Evolutionary conservation across 2,329 filamentous ascomycete species (phyloP).

Genomic region (Colletotrichum sp.): DNA sequence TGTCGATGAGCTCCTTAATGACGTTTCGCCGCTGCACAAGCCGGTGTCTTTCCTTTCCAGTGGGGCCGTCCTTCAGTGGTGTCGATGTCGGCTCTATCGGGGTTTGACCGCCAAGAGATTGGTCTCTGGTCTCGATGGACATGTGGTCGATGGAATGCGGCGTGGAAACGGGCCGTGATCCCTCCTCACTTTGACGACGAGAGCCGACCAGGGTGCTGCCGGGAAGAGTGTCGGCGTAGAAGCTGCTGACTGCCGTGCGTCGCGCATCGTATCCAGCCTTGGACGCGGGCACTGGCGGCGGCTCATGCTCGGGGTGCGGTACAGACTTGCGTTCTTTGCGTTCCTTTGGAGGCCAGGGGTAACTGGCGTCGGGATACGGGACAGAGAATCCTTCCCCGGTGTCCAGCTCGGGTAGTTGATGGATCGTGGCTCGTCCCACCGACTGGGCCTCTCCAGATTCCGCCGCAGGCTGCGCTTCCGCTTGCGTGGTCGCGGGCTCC

Average conservation of each 20-base stretch:
- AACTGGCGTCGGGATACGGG: slow-evolving; percentile 41
- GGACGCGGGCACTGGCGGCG: slow-evolving; percentile 52
- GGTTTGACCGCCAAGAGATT: slow-evolving; percentile 40
- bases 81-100: slow-evolving; percentile 41
- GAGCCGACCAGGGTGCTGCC: slow-evolving; percentile 49
- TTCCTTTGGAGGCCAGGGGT: slow-evolving; percentile 32
- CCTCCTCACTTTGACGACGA: slow-evolving; percentile 51
- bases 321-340: slow-evolving; percentile 23
- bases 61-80: slow-evolving; percentile 40
- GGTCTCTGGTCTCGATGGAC: slow-evolving; percentile 49
- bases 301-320: slow-evolving; percentile 54
- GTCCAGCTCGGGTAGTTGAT: slow-evolving; percentile 56
- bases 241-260: slow-evolving; percentile 40
- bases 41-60: slow-evolving; percentile 68
- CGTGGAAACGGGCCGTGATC: slow-evolving; percentile 45
- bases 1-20: slow-evolving; percentile 91
- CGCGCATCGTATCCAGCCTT: slow-evolving; percentile 34
- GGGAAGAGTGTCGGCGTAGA: slow-evolving; percentile 47
- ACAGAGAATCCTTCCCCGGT: slow-evolving; percentile 56
- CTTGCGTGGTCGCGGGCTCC: neutral
- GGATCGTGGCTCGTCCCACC: slow-evolving; percentile 28
- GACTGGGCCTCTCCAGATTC: neutral
- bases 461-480: neutral
- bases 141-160: slow-evolving; percentile 52
- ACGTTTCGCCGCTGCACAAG: slow-evolving; percentile 82